These are phyloP conservation scores for Pholiota adiposa DNA, from an alignment of 1,284 basidiomycete genomes.

Conservation along the genomic window DNA sequence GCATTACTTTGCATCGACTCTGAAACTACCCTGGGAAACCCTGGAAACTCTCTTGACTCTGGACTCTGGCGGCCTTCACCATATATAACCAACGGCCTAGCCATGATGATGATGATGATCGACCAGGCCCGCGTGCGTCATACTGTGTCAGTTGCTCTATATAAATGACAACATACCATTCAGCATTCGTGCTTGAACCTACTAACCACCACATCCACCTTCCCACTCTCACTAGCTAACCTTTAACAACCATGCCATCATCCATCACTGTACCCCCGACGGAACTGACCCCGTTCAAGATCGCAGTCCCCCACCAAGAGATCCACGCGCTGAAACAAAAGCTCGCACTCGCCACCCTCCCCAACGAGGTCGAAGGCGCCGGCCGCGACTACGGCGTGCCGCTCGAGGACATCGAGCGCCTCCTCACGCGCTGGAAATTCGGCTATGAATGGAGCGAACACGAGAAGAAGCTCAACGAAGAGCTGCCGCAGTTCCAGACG, in stretches of 20 bases:
- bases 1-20: too few relatives aligned
- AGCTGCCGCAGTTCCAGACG: slow-evolving; percentile 52
- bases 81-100: too few relatives aligned
- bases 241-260: slow-evolving; percentile 3
- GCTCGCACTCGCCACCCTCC: slow-evolving; percentile 45
- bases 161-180: too few relatives aligned
- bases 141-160: too few relatives aligned
- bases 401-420: slow-evolving; percentile 46
- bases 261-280: slow-evolving; percentile 9
- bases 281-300: slow-evolving; percentile 43
- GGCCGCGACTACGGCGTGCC: slow-evolving; percentile 53
- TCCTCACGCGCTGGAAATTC: slow-evolving; percentile 47
- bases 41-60: too few relatives aligned
- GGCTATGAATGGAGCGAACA: slow-evolving; percentile 52
- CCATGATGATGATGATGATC: too few relatives aligned
- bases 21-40: too few relatives aligned
- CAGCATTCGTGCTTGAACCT: too few relatives aligned
- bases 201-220: too few relatives aligned
- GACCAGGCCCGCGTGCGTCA: too few relatives aligned
- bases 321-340: slow-evolving; percentile 41
- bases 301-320: slow-evolving; percentile 43
- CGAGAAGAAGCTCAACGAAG: slow-evolving; percentile 47
- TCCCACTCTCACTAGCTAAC: too few relatives aligned
- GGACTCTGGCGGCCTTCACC: too few relatives aligned
- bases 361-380: slow-evolving; percentile 51